These are phyloP conservation scores for Diaporthe ilicicola DNA, from an alignment of 2,329 filamentous ascomycete genomes.

Conservation along the genomic window DNA sequence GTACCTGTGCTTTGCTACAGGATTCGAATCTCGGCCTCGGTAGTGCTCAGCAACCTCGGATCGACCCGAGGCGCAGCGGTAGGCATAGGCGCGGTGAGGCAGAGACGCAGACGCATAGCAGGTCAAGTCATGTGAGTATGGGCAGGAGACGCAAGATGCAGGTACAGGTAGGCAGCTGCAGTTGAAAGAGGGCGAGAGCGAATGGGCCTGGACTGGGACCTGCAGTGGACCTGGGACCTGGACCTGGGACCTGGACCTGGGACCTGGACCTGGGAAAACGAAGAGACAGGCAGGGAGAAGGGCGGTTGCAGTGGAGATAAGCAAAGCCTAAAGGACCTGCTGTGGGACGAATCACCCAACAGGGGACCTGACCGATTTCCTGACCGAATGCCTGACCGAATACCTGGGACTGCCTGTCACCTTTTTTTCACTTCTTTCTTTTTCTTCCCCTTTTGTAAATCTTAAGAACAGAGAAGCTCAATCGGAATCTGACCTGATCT, in stretches of 20 bases:
- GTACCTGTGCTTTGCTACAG: not conserved
- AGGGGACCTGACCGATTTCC: not conserved
- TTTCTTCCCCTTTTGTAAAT: too few relatives aligned
- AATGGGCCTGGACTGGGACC: not conserved
- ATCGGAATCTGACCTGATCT: not conserved
- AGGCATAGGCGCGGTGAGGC: not conserved
- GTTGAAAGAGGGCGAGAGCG: too few relatives aligned
- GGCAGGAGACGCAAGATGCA: not conserved
- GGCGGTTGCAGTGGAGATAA: slow-evolving; percentile 17
- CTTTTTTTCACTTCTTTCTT: not conserved
- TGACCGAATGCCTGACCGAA: not conserved
- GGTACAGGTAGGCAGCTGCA: not conserved
- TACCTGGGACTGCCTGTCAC: not conserved
- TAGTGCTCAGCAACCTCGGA: slow-evolving; percentile 19
- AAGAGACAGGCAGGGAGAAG: not conserved
- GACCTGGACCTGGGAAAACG: not conserved
- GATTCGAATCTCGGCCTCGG: slow-evolving; percentile 17
- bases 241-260: not conserved
- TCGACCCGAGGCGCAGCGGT: slow-evolving; percentile 21
- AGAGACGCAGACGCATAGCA: slow-evolving; percentile 19
- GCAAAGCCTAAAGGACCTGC: not conserved
- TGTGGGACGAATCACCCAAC: not conserved
- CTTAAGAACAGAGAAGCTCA: slow-evolving; percentile 4
- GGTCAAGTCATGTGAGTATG: not conserved
- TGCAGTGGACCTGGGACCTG: not conserved